These are phyloP conservation scores for Corylus avellana DNA, from an alignment of 306 rosid species.

Conservation along the genomic window DNA sequence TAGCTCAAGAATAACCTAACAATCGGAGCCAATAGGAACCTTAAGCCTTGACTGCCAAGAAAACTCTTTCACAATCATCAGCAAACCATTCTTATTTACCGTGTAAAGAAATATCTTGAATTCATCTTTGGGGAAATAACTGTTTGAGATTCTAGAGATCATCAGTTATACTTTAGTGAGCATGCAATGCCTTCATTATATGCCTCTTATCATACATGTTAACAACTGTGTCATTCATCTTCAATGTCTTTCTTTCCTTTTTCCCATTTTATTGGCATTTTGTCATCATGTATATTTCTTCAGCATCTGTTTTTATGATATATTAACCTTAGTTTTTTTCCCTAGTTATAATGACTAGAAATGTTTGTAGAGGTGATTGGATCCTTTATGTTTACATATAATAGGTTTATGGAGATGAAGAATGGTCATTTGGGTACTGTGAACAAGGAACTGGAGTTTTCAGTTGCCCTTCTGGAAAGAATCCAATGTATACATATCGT, in stretches of 20 bases:
- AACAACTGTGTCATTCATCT: background rate
- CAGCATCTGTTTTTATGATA: background rate
- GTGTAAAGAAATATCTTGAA: background rate
- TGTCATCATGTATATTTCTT: background rate
- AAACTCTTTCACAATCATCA: background rate
- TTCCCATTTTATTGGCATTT: background rate
- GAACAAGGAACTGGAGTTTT: slow-evolving; percentile 98
- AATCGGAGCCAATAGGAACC: background rate
- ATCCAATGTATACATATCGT: slow-evolving; percentile 94
- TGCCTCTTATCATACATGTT: background rate
- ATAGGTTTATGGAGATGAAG: slow-evolving; percentile 89
- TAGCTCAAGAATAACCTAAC: background rate
- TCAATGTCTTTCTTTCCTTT: background rate
- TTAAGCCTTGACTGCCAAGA: background rate
- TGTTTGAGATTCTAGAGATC: background rate
- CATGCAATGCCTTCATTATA: background rate
- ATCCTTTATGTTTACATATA: slow-evolving; percentile 22
- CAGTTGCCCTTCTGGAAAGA: slow-evolving; percentile 86
- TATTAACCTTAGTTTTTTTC: background rate
- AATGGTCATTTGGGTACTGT: slow-evolving; percentile 98
- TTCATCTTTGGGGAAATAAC: background rate
- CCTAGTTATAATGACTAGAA: background rate
- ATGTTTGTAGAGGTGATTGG: slow-evolving; percentile 15
- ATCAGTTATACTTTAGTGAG: background rate
- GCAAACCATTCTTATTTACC: background rate